A percentile compares a stretch with the other conserved stretches of the same genome.
These are phyloP conservation scores for Macaranga tanarius DNA, from an alignment of 441 rosid species.

Conservation along the genomic window DNA sequence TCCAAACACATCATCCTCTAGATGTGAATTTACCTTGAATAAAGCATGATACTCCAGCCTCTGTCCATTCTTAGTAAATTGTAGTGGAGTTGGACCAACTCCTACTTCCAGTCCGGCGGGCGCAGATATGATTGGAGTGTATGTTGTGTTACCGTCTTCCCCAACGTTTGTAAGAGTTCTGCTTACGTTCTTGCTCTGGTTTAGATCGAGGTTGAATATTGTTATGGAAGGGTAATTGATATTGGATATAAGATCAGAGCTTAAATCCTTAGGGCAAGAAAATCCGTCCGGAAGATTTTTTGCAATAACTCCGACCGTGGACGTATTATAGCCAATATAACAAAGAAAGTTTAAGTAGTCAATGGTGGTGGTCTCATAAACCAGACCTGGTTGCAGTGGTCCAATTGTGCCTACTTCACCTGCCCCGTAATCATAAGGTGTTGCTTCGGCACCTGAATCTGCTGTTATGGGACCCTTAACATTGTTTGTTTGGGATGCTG, in stretches of 20 bases:
- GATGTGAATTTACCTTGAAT: constrained; percentile 27
- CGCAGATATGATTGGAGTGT: constrained; percentile 33
- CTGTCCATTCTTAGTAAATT: constrained; percentile 46
- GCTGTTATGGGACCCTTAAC: constrained; percentile 48
- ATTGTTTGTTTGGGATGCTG: constrained; percentile 71
- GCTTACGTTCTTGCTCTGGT: constrained; percentile 37
- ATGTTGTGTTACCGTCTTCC: constrained; percentile 43
- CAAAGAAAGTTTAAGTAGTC: constrained; percentile 79
- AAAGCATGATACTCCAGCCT: constrained; percentile 47
- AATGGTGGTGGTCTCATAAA: constrained; percentile 57
- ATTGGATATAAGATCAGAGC: constrained; percentile 44
- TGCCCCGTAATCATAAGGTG: constrained; percentile 66
- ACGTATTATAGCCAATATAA: constrained; percentile 51
- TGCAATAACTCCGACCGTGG: constrained; percentile 45
- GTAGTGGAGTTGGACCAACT: constrained; percentile 48
- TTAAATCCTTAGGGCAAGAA: constrained; percentile 51
- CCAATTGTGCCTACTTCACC: constrained; percentile 58
- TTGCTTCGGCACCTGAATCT: constrained; percentile 51
- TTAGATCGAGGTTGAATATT: constrained; percentile 39
- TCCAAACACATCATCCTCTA: constrained; percentile 50
- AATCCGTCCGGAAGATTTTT: constrained; percentile 42
- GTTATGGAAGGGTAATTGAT: constrained; percentile 77
- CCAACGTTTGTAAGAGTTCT: constrained; percentile 69
- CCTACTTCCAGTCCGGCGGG: constrained; percentile 37
- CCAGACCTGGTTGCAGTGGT: constrained; percentile 64